A percentile compares a stretch with the other conserved stretches of the same genome.
Evolutionary conservation across 148 eudicot species (phyloP).

Genomic region (Cornus florida): DNA sequence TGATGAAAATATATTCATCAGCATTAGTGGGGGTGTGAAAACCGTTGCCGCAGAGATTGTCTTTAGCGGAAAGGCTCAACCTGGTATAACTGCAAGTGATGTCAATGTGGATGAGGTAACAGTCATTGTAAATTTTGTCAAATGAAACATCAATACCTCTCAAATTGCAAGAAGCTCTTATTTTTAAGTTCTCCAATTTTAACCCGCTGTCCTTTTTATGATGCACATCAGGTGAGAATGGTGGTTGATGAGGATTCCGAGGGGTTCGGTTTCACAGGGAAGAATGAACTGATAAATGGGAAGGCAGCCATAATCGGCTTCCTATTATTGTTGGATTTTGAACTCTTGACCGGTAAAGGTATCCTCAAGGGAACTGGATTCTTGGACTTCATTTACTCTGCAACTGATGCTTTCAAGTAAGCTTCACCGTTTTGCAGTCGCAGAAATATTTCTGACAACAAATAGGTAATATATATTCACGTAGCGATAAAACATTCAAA

Average conservation of each 20-base stretch:
- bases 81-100: constrained; percentile 81
- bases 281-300: constrained; percentile 84
- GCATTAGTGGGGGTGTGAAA: constrained; percentile 46
- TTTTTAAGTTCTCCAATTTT: neutral
- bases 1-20: constrained; percentile 74
- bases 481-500: neutral
- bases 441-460: neutral
- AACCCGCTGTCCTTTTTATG: neutral
- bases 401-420: constrained; percentile 66
- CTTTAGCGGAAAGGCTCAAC: constrained; percentile 93
- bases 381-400: constrained; percentile 86
- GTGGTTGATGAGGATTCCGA: constrained; percentile 70
- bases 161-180: neutral
- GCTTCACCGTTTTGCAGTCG: constrained; percentile 10
- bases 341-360: constrained; percentile 93
- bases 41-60: constrained; percentile 78
- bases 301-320: constrained; percentile 96
- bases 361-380: constrained; percentile 94
- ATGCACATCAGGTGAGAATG: constrained; percentile 71
- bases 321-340: constrained; percentile 82
- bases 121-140: neutral
- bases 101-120: constrained; percentile 93
- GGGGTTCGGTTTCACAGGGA: constrained; percentile 81
- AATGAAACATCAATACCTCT: neutral
- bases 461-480: neutral